Percentiles rank a stretch among this genome's conserved stretches.
Evolutionary conservation across 768 basidiomycete genomes (phyloP).

Genomic region (Jaapia argillacea): DNA sequence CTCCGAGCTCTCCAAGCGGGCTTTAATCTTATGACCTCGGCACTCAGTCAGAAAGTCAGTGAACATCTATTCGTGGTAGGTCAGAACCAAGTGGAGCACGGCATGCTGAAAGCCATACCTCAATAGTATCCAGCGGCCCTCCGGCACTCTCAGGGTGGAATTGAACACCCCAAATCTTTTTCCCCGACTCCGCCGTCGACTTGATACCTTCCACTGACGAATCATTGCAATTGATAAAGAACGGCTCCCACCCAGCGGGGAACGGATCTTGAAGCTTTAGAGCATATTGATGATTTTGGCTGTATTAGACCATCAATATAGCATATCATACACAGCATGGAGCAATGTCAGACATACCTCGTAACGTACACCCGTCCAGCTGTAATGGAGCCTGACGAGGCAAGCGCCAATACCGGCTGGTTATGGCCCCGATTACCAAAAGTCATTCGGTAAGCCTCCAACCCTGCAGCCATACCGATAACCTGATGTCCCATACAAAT

Average conservation of each 20-base stretch:
- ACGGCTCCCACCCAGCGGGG: conserved; percentile 96
- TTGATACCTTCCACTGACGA: conserved; percentile 99
- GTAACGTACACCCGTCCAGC: conserved; percentile 97
- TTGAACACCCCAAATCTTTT: conserved; percentile 94
- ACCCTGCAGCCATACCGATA: conserved; percentile 93
- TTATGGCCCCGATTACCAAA: conserved; percentile 99
- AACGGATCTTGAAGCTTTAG: conserved; percentile 88
- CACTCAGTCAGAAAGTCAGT: conserved; percentile 85
- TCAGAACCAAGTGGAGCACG: neutral
- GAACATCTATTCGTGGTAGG: conserved; percentile 60
- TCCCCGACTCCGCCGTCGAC: conserved; percentile 82
- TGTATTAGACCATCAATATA: conserved; percentile 16
- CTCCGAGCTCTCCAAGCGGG: neutral
- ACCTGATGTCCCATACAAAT: conserved; percentile 99
- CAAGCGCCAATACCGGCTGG: conserved; percentile 93
- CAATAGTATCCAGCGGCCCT: conserved; percentile 97
- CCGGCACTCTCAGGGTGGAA: conserved; percentile 99
- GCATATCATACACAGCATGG: neutral
- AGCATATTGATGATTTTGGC: conserved; percentile 99
- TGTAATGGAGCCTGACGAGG: conserved; percentile 87
- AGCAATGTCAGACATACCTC: conserved; percentile 36
- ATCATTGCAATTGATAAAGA: conserved; percentile 99
- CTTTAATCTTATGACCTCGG: conserved; percentile 38
- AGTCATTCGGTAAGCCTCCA: conserved; percentile 96
- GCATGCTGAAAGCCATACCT: conserved; percentile 38